These are phyloP conservation scores for Serpula lacrymans DNA, from an alignment of 768 basidiomycete species.

Conservation along the genomic window DNA sequence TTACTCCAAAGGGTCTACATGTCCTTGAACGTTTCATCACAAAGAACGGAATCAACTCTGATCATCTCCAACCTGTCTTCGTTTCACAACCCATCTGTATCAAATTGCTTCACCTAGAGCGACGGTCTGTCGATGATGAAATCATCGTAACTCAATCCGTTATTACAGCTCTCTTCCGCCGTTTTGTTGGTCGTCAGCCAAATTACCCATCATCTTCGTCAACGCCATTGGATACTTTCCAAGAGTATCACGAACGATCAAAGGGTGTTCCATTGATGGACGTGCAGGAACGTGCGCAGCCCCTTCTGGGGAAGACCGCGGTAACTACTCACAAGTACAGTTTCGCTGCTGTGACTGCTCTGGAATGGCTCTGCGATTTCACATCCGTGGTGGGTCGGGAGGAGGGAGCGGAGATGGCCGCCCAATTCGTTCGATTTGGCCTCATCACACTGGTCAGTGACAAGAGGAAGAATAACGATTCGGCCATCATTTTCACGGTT, in stretches of 20 bases:
- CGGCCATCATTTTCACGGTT: constrained; percentile 90
- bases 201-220: constrained; percentile 60
- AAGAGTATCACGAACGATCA: constrained; percentile 75
- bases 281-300: constrained; percentile 61
- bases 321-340: constrained; percentile 58
- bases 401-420: constrained; percentile 96
- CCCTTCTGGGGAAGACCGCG: constrained; percentile 45
- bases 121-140: constrained; percentile 90
- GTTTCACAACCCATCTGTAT: constrained; percentile 92
- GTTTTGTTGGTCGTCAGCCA: constrained; percentile 86
- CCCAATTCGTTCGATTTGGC: constrained; percentile 95
- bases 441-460: constrained; percentile 87
- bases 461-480: constrained; percentile 88
- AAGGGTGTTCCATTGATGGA: constrained; percentile 73
- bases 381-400: constrained; percentile 94
- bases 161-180: constrained; percentile 90
- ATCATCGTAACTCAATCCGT: constrained; percentile 94
- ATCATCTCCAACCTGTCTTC: constrained; percentile 88
- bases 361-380: constrained; percentile 98
- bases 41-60: constrained; percentile 97
- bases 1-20: constrained; percentile 97
- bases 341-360: constrained; percentile 81
- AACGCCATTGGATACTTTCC: constrained; percentile 56
- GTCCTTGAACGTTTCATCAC: constrained; percentile 99
- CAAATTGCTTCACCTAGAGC: constrained; percentile 95